These are phyloP conservation scores for Lathyrus aphaca DNA, from an alignment of 306 rosid genomes.

Conservation along the genomic window DNA sequence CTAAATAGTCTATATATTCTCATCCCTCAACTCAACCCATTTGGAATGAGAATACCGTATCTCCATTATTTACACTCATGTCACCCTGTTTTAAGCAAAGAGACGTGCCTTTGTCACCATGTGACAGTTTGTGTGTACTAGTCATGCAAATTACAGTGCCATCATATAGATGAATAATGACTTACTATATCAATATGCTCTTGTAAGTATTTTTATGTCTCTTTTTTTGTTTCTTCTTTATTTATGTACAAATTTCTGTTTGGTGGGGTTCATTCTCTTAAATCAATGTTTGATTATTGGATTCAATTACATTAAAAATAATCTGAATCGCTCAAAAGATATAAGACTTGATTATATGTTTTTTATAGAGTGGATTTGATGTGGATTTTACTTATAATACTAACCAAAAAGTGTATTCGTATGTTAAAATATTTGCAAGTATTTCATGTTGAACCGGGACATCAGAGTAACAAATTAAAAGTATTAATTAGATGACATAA, in stretches of 20 bases:
- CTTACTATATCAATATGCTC: not conserved
- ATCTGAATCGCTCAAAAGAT: too few species aligned
- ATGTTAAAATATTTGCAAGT: too few species aligned
- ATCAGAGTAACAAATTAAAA: too few species aligned
- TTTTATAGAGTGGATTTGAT: too few species aligned
- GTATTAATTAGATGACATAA: too few species aligned
- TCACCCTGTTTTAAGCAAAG: conserved; percentile 1
- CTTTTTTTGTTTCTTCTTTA: not conserved
- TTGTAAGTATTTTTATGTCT: not conserved
- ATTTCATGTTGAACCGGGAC: too few species aligned
- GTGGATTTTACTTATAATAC: too few species aligned
- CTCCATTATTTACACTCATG: not conserved
- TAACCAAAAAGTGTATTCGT: too few species aligned
- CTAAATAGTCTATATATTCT: not conserved
- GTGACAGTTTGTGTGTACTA: not conserved
- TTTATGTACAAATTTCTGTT: not conserved
- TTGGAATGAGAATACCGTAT: conserved; percentile 1
- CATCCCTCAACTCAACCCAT: not conserved
- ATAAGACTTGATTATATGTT: too few species aligned
- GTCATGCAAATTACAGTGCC: conserved; percentile 2
- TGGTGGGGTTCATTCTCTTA: conserved; percentile 1
- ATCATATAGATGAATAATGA: not conserved
- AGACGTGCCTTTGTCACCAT: not conserved
- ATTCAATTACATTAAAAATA: not conserved
- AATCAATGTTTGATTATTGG: not conserved